A percentile compares a stretch with the other conserved stretches of the same genome.
Evolutionary conservation across 352 stramenopile genomes (phyloP).

Genomic region (Phytophthora colocasiae): DNA sequence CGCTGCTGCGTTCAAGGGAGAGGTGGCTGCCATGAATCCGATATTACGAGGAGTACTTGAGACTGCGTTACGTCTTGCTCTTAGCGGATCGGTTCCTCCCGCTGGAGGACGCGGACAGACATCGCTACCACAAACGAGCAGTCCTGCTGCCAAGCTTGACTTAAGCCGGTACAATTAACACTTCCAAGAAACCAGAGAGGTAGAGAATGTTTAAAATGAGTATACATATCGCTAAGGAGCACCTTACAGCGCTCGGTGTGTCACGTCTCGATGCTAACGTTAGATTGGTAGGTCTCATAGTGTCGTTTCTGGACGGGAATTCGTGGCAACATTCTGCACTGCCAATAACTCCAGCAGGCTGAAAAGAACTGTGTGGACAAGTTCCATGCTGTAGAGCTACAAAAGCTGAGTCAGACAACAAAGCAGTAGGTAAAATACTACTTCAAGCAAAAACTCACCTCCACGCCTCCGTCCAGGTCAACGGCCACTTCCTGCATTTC

Average conservation of each 20-base stretch:
- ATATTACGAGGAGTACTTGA: conserved; percentile 48
- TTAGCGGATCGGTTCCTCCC: conserved; percentile 34
- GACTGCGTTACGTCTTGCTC: conserved; percentile 48
- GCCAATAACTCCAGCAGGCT: conserved; percentile 54
- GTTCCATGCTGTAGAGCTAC: conserved; percentile 57
- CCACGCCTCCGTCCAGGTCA: conserved; percentile 48
- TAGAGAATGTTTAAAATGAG: conserved; percentile 19
- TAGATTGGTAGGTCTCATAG: conserved; percentile 37
- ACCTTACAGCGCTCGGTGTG: conserved; percentile 8
- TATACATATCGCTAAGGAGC: conserved; percentile 28
- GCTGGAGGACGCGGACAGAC: conserved; percentile 10
- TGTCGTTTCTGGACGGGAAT: conserved; percentile 48
- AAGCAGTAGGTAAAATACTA: background rate
- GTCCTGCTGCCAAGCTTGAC: conserved; percentile 43
- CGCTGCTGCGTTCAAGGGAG: conserved; percentile 58
- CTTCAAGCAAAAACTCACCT: conserved; percentile 36
- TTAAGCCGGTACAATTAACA: conserved; percentile 58
- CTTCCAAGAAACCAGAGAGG: background rate
- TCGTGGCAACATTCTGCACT: conserved; percentile 45
- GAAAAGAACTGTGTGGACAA: conserved; percentile 56
- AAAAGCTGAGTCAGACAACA: conserved; percentile 5
- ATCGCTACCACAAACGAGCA: conserved; percentile 5
- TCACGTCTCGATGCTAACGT: conserved; percentile 16
- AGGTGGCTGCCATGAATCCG: conserved; percentile 51
- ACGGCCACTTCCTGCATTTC: conserved; percentile 56